Evolutionary conservation across 495 filamentous ascomycete genomes (phyloP).

Genomic region (Apodospora peruviana): DNA sequence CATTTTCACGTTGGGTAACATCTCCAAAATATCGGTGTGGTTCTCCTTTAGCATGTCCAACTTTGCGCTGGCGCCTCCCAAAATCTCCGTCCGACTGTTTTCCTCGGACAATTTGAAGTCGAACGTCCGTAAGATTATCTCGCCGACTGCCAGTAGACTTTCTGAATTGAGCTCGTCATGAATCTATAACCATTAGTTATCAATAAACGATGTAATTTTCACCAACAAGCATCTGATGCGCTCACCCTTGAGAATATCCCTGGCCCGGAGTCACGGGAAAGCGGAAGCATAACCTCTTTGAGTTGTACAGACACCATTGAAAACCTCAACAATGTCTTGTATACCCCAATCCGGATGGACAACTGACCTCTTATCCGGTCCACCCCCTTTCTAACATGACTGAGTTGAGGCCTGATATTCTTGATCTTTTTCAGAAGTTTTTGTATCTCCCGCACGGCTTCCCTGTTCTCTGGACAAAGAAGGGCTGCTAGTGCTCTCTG

Average conservation of each 20-base stretch:
- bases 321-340: constrained; percentile 57
- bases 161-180: constrained; percentile 41
- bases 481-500: constrained; percentile 65
- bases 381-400: constrained; percentile 71
- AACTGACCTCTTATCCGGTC: constrained; percentile 54
- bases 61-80: constrained; percentile 63
- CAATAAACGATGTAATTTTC: neutral
- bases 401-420: constrained; percentile 67
- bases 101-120: constrained; percentile 77
- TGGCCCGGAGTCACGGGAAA: constrained; percentile 51
- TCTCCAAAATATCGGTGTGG: constrained; percentile 69
- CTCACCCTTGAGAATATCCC: constrained; percentile 55
- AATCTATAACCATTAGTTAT: constrained; percentile 18
- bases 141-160: constrained; percentile 58
- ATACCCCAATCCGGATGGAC: constrained; percentile 59
- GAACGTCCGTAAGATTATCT: constrained; percentile 67
- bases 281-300: constrained; percentile 56
- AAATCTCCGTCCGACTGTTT: constrained; percentile 68
- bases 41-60: constrained; percentile 72
- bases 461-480: constrained; percentile 62
- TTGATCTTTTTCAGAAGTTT: constrained; percentile 68
- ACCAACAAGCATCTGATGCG: neutral
- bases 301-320: constrained; percentile 59
- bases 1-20: constrained; percentile 63
- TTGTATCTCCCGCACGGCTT: constrained; percentile 48